Conservation (phyloP, 495 filamentous ascomycete species). For the Chaetomium cochliodes region DNA sequence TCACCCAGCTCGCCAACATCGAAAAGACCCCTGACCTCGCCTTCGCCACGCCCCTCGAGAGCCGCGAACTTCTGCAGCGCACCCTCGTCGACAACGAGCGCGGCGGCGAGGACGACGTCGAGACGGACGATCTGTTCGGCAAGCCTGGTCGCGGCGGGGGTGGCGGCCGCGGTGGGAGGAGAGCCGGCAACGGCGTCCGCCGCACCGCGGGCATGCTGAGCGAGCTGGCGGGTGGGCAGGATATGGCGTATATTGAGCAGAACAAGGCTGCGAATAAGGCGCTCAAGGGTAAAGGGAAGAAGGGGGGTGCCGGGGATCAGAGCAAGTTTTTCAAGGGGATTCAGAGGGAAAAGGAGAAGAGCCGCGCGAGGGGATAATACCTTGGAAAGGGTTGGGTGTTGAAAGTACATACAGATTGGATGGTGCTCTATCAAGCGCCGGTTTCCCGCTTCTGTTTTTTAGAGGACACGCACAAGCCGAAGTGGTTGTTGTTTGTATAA, state of each 20-base stretch:
- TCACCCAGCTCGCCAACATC: conserved; percentile 91
- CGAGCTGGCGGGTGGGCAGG: conserved; percentile 83
- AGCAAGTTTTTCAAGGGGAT: conserved; percentile 75
- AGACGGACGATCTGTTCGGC: conserved; percentile 81
- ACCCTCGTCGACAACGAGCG: conserved; percentile 91
- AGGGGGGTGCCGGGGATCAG: conserved; percentile 37
- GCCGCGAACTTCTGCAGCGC: conserved; percentile 82
- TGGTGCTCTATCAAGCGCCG: no score
- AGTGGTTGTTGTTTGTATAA: neutral
- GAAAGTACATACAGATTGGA: neutral
- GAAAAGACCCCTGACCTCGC: conserved; percentile 78
- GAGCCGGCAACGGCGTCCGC: conserved; percentile 49
- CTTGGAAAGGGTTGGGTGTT: neutral
- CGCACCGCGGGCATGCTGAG: conserved; percentile 81
- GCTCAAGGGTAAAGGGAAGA: conserved; percentile 56
- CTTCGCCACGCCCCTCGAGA: conserved; percentile 75
- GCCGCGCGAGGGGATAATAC: conserved; percentile 4
- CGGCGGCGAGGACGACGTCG: conserved; percentile 70
- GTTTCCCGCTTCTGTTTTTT: neutral
- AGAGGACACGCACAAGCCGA: neutral
- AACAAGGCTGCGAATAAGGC: conserved; percentile 70
- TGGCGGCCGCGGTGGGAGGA: conserved; percentile 37
- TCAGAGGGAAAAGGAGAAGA: conserved; percentile 60
- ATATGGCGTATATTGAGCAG: conserved; percentile 95
- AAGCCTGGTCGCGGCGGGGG: conserved; percentile 42